Conservation (phyloP, 768 basidiomycete species). For the Rhodotorula sphaerocarpa region DNA sequence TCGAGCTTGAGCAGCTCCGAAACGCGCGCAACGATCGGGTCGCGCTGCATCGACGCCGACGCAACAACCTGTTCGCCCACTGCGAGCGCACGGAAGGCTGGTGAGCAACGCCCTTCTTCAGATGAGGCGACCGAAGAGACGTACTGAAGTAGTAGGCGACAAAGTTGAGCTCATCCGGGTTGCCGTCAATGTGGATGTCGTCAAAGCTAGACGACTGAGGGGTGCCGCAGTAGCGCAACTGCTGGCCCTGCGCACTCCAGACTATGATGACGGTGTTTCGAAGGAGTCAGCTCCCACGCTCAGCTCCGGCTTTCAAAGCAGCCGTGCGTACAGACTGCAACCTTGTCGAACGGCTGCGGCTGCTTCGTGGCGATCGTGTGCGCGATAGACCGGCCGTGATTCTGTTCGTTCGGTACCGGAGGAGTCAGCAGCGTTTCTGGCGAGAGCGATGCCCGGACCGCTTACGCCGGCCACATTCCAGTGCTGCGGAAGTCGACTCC, state of each 20-base stretch:
- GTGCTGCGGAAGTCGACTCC: not conserved
- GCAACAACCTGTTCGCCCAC: conserved; percentile 34
- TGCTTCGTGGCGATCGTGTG: conserved; percentile 59
- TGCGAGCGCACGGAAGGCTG: not conserved
- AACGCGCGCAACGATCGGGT: conserved; percentile 54
- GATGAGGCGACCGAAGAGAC: not conserved
- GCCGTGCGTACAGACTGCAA: not conserved
- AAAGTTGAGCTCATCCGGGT: conserved; percentile 71
- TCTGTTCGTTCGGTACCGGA: conserved; percentile 39
- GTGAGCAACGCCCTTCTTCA: not conserved
- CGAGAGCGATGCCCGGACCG: not conserved
- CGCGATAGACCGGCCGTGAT: conserved; percentile 76
- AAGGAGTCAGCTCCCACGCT: not conserved
- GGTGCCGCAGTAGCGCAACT: conserved; percentile 74
- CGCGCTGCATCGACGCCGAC: conserved; percentile 33
- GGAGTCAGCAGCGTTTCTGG: not conserved
- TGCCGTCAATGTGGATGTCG: conserved; percentile 68
- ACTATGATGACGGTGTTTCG: conserved; percentile 60
- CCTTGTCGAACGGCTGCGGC: conserved; percentile 60
- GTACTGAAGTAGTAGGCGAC: conserved; percentile 58
- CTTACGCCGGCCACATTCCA: not conserved
- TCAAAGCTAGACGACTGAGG: conserved; percentile 56
- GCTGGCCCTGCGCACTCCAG: conserved; percentile 79
- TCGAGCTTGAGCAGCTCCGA: conserved; percentile 69
- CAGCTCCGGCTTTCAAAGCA: too few species aligned